Evolutionary conservation across 1,139 yeast genomes (phyloP), one percentile per base, ranked within the genome.

Genomic region (Blastobotrys raffinosifermentans): DNA sequence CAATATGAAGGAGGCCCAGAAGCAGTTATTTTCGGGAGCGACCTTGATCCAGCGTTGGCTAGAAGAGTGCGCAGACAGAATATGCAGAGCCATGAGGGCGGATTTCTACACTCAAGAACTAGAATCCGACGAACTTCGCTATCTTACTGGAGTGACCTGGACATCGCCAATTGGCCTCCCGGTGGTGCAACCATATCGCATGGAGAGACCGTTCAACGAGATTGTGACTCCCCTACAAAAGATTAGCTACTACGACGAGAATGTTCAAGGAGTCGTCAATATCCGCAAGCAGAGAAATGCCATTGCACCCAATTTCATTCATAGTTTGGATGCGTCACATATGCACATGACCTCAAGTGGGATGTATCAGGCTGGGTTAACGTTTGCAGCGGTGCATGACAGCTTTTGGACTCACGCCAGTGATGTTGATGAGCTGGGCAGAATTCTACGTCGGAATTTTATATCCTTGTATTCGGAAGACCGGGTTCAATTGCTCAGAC

Each of bases 331-430:
- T 65, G 96, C 96, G 1, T 81, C 96, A 1, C 97, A 89, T 57
- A 86, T 89, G 96, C 67, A 89, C 39, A 66, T 84, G 69, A 82
- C 96, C 1, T 89, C 95, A 0, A 66, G 73, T 26, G 75, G 74
- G n/a, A 29, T 14, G 6, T 17, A 33, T 6, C 16, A 19, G 16
- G 30, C 18, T 0, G 77, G 73, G 0, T 54, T 85, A 33, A 66
- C 76, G n/a, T 89, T 89, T 67, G 95, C 96, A 0, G 80, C 96
- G 1, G 96, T 89, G 29, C 97, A 89, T 60, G 97, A 89, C 61
- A 86, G 96, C 2, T 89, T 82, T 57, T 89, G 97, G 97, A 85
- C 96, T 0, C 96, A 89, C 59, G 96, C 96, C 1, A 61, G 74
- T 32, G 85, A 82, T 54, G 77, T 86, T 23, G 77, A 76, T 42